Conservation (phyloP, 331 rosid genomes). For the Acacia concinna region DNA sequence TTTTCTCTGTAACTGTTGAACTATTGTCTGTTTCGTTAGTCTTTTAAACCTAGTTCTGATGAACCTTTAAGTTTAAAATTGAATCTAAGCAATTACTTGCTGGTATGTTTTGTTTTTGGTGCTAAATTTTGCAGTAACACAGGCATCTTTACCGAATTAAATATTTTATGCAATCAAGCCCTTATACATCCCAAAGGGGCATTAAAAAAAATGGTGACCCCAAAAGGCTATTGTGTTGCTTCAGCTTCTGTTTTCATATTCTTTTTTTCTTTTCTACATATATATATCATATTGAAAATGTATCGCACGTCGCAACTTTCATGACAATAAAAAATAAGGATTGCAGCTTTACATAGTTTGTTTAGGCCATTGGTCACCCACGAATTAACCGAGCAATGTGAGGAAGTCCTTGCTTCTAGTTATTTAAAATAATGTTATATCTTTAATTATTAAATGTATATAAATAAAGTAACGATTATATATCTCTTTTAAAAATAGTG, state of each 20-base stretch:
- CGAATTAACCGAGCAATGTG: not conserved
- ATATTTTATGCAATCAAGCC: not conserved
- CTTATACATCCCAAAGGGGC: not conserved
- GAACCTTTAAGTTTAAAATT: conserved; percentile 13
- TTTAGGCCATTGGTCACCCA: not conserved
- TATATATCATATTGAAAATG: not conserved
- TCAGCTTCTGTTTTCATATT: not conserved
- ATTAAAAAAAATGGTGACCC: not conserved
- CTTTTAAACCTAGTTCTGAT: conserved; percentile 23
- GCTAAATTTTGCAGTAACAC: not conserved
- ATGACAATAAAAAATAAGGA: not conserved
- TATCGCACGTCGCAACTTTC: not conserved
- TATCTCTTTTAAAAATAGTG: not conserved
- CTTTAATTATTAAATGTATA: not conserved
- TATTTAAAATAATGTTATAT: not conserved
- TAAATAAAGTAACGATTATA: not conserved
- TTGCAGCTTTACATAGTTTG: not conserved
- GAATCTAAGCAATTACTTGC: not conserved
- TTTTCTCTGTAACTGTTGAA: conserved; percentile 37
- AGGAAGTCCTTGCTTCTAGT: not conserved
- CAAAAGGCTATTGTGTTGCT: not conserved
- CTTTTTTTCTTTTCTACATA: too few species aligned
- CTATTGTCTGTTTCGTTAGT: conserved; percentile 30
- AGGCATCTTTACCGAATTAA: not conserved
- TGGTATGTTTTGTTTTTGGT: not conserved